Base-by-base conservation (phyloP, 2,329 filamentous ascomycete genomes). In the Aaosphaeria arxii region DNA sequence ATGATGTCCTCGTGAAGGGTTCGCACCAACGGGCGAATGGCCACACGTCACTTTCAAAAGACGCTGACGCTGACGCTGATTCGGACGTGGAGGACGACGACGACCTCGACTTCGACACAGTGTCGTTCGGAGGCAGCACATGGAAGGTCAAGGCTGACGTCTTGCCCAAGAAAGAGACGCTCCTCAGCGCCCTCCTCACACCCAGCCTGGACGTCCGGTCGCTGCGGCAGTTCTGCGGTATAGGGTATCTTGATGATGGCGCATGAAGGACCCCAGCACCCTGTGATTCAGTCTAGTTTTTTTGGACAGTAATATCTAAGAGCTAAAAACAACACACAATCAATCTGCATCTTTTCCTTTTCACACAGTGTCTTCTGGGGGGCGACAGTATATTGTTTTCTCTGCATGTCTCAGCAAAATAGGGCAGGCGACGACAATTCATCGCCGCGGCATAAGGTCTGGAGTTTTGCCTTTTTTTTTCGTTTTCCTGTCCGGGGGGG, bases 121-220 rank as follows among this genome's bases (percentile, higher is more conserved):
- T 66, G 35, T 56, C 55, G 17, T 56, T 66, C 43, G 62, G 62
- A n/a, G 62, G 62, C 13, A 65, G 51, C 32, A 55, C 52, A 5
- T 69, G 62, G 66, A 67, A 54, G 43, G 64, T 70, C 33, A 69
- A 63, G 42, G 62, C 62, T 11, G 73, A 76, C 31, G 70, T 75
- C 40, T 61, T 76, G 38, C 75, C 75, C 5, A 71, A 72, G 50
- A 71, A 72, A 55, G 59, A 75, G 61, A 62, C 74, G 46, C 60
- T 78, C 38, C 66, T 77, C 2, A 74, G 74, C 13, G 75, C 74
- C 24, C 57, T 77, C n/a, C 64, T 75, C 54, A 71, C 71, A 48
- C 66, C 69, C 7, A 67, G 69, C 38, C 63, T 74, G 40, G 75
- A 78, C 53, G 67, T 69, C 42, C 64, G 67, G 45, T 72, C 71